A percentile compares a stretch with the other conserved stretches of the same genome.
Evolutionary conservation across 1,139 yeast species (phyloP).

Genomic region (Blastobotrys niveus): DNA sequence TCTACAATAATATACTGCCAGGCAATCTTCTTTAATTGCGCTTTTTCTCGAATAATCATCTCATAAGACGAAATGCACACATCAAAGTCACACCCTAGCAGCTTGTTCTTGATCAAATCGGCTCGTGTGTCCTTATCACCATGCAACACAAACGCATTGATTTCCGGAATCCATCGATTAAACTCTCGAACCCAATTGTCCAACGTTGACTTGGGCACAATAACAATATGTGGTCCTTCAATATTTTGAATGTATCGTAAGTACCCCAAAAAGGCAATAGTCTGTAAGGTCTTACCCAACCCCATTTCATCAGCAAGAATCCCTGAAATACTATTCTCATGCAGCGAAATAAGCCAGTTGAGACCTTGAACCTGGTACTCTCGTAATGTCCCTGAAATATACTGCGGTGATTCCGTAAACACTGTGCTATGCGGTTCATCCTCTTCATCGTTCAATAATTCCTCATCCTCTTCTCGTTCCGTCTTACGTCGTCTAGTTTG

Average conservation of each 20-base stretch:
- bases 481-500: slow-evolving; percentile 32
- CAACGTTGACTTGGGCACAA: slow-evolving; percentile 91
- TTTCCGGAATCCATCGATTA: slow-evolving; percentile 95
- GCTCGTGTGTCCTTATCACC: slow-evolving; percentile 79
- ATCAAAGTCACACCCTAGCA: slow-evolving; percentile 75
- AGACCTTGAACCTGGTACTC: slow-evolving; percentile 81
- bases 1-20: slow-evolving; percentile 96
- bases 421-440: slow-evolving; percentile 43
- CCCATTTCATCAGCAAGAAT: slow-evolving; percentile 99
- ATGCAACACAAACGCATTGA: slow-evolving; percentile 74
- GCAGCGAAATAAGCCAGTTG: slow-evolving; percentile 81
- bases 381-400: slow-evolving; percentile 36
- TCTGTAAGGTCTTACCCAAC: slow-evolving; percentile 89
- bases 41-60: slow-evolving; percentile 84
- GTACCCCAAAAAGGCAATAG: slow-evolving; percentile 86
- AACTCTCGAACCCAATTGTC: slow-evolving; percentile 97
- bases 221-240: slow-evolving; percentile 84
- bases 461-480: slow-evolving; percentile 85
- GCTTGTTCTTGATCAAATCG: slow-evolving; percentile 49
- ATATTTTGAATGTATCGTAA: slow-evolving; percentile 68
- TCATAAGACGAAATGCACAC: slow-evolving; percentile 90
- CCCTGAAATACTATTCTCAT: slow-evolving; percentile 81
- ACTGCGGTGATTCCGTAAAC: slow-evolving; percentile 77
- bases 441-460: slow-evolving; percentile 70
- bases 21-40: slow-evolving; percentile 70